phyloP scores from a whole-genome alignment of 2,329 filamentous ascomycete genomes.

The Xylaria sp. region DNA sequence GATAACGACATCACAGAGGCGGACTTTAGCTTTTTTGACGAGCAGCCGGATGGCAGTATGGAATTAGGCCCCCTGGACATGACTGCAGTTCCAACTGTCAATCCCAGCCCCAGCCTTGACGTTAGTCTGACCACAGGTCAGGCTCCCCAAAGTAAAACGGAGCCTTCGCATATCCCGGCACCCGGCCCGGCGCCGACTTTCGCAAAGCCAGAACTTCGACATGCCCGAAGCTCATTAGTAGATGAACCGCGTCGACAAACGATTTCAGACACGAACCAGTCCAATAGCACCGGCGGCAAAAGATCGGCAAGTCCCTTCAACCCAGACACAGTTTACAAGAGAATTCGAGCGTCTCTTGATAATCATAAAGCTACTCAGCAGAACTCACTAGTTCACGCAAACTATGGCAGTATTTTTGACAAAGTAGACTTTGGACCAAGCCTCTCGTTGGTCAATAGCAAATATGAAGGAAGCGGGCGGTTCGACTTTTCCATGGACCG shows the following conservation, averaged over 20 bases:
- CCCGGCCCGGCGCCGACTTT: slow-evolving; percentile 55
- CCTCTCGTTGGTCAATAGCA: slow-evolving; percentile 66
- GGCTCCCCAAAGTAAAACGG: slow-evolving; percentile 38
- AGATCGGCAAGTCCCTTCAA: slow-evolving; percentile 68
- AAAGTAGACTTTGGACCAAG: slow-evolving; percentile 65
- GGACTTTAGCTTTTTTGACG: slow-evolving; percentile 87
- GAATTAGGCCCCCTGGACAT: slow-evolving; percentile 53
- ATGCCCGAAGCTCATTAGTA: slow-evolving; percentile 65
- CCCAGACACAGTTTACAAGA: slow-evolving; percentile 68
- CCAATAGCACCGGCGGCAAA: slow-evolving; percentile 54
- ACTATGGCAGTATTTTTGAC: slow-evolving; percentile 63
- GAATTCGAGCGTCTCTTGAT: slow-evolving; percentile 62
- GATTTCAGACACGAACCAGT: slow-evolving; percentile 47
- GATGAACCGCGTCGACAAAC: slow-evolving; percentile 53
- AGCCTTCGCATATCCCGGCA: slow-evolving; percentile 35
- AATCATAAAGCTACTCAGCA: slow-evolving; percentile 41
- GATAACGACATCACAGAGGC: slow-evolving; percentile 81
- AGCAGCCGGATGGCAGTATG: slow-evolving; percentile 58
- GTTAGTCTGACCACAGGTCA: slow-evolving; percentile 36
- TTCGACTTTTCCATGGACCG: slow-evolving; percentile 59
- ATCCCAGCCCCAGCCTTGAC: slow-evolving; percentile 38
- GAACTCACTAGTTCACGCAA: slow-evolving; percentile 43
- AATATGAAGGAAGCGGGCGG: slow-evolving; percentile 67
- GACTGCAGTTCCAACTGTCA: slow-evolving; percentile 45
- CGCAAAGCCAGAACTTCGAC: slow-evolving; percentile 68